Percentiles rank a stretch among this genome's conserved stretches.
Conservation (phyloP, 2,329 filamentous ascomycete genomes). For the Apiospora aurea region DNA sequence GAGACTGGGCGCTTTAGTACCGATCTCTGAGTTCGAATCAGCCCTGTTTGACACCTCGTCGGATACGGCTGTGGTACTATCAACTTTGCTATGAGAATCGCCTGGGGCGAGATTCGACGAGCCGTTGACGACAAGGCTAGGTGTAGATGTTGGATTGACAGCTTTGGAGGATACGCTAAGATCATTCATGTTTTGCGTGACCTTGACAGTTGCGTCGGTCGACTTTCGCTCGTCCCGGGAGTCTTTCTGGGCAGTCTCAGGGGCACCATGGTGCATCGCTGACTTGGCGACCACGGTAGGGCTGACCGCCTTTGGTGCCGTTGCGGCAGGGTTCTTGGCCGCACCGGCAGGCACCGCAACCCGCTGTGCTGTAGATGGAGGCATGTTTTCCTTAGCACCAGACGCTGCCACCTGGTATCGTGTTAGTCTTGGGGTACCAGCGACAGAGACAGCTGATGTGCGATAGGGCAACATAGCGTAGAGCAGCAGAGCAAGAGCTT, state of each 20-base stretch:
- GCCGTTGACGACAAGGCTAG: conserved; percentile 59
- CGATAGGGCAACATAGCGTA: neutral
- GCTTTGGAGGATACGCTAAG: conserved; percentile 33
- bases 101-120: conserved; percentile 47
- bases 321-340: conserved; percentile 32
- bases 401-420: conserved; percentile 41
- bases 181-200: conserved; percentile 34
- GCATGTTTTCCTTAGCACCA: conserved; percentile 39
- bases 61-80: conserved; percentile 47
- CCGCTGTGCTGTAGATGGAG: conserved; percentile 35
- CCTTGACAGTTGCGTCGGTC: conserved; percentile 29
- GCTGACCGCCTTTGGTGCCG: conserved; percentile 30
- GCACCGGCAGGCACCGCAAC: conserved; percentile 40
- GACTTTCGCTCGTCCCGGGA: conserved; percentile 25
- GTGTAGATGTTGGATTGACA: conserved; percentile 37
- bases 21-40: conserved; percentile 69
- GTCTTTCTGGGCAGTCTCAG: neutral
- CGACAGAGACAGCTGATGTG: neutral
- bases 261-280: conserved; percentile 22
- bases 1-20: conserved; percentile 85
- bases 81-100: conserved; percentile 43
- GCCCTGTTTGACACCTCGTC: conserved; percentile 64
- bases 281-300: conserved; percentile 32
- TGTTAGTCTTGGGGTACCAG: neutral
- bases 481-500: conserved; percentile 16